Percentiles rank a stretch among this genome's conserved stretches.
Evolutionary conservation across 169 alveolate species (phyloP).

Genomic region (Plasmodium reichenowi): DNA sequence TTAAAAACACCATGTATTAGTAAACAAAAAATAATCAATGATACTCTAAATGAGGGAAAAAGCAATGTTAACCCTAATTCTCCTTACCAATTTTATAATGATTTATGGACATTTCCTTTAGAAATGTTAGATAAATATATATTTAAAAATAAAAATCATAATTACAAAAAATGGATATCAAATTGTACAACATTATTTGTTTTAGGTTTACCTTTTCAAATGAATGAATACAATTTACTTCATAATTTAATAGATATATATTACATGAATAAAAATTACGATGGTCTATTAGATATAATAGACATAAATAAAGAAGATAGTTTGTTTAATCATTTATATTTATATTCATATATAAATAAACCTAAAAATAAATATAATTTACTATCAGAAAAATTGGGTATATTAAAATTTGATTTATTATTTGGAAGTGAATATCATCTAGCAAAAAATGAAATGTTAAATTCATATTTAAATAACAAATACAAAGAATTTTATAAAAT

Average conservation of each 20-base stretch:
- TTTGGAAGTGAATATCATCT: conserved; percentile 19
- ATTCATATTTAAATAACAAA: not conserved
- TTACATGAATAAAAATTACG: conserved; percentile 12
- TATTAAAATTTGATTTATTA: conserved; percentile 52
- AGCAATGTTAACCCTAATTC: not conserved
- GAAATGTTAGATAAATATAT: conserved; percentile 23
- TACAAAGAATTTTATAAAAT: conserved; percentile 17
- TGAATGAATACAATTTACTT: conserved; percentile 2
- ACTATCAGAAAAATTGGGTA: conserved; percentile 34
- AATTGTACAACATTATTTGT: conserved; percentile 27
- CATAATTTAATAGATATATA: conserved; percentile 38
- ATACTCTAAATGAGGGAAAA: not conserved
- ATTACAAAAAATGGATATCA: conserved; percentile 50
- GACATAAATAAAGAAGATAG: not conserved
- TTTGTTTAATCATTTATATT: not conserved
- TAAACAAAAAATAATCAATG: not conserved
- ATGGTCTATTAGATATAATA: conserved; percentile 27
- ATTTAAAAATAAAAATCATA: conserved; percentile 45
- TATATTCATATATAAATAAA: conserved; percentile 28
- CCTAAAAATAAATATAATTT: conserved; percentile 30
- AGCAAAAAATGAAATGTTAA: conserved; percentile 18
- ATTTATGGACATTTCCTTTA: conserved; percentile 24
- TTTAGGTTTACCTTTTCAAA: conserved; percentile 23
- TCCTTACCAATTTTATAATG: not conserved
- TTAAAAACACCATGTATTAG: conserved; percentile 38